Evolutionary conservation across 2,329 filamentous ascomycete species (phyloP).

Genomic region (Seiridium unicorne): DNA sequence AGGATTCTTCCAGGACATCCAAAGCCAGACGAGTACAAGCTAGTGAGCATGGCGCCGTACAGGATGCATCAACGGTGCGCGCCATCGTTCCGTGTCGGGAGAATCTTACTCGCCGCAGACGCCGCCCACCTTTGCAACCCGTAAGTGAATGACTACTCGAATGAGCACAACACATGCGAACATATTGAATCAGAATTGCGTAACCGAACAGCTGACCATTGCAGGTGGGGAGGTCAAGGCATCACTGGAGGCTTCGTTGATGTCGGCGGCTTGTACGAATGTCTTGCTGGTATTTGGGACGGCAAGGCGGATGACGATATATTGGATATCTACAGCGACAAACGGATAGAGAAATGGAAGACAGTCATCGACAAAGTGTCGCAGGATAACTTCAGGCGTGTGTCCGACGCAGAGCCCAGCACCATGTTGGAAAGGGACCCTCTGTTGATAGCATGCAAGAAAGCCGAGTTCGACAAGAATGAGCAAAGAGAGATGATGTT

Average conservation of each 20-base stretch:
- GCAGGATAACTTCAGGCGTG: constrained; percentile 40
- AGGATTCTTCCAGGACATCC: constrained; percentile 59
- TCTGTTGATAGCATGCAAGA: constrained; percentile 36
- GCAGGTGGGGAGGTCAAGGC: constrained; percentile 54
- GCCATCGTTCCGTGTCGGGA: constrained; percentile 54
- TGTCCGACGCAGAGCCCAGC: constrained; percentile 38
- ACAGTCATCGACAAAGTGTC: constrained; percentile 42
- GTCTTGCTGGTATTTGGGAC: constrained; percentile 46
- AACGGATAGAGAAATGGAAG: constrained; percentile 44
- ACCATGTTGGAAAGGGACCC: constrained; percentile 36
- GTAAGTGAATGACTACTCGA: neutral
- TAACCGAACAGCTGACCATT: too few relatives aligned
- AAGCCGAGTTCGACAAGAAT: constrained; percentile 30
- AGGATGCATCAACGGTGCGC: constrained; percentile 61
- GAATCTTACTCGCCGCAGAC: constrained; percentile 57
- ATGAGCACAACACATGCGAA: too few relatives aligned
- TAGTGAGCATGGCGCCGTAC: constrained; percentile 59
- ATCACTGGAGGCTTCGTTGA: constrained; percentile 66
- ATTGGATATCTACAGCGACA: constrained; percentile 43
- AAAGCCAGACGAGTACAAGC: constrained; percentile 54
- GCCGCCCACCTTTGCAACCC: constrained; percentile 57
- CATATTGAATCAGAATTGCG: too few relatives aligned
- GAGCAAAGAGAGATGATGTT: constrained; percentile 33
- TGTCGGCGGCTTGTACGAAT: constrained; percentile 59
- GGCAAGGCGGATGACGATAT: constrained; percentile 41